Evolutionary conservation across 306 rosid species (phyloP).

Genomic region (Gillenia trifoliata): DNA sequence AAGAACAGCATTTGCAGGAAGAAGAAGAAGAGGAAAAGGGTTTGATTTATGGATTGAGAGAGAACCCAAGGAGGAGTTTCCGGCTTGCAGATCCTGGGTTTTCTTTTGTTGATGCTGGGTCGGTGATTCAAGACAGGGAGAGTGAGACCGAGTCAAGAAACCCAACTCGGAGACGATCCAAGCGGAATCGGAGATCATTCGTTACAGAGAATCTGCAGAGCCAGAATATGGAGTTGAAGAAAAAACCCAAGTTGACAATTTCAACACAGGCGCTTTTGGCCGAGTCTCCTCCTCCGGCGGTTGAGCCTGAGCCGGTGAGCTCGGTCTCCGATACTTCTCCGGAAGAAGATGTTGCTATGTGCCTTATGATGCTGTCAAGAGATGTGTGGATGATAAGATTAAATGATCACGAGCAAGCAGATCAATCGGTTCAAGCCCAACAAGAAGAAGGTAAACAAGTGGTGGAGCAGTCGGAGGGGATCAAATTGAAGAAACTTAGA

Average conservation of each 20-base stretch:
- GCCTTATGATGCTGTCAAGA: slow-evolving; percentile 76
- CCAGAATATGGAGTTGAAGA: slow-evolving; percentile 11
- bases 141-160: slow-evolving; percentile 81
- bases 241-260: slow-evolving; percentile 20
- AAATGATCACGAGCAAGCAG: slow-evolving; percentile 8
- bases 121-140: slow-evolving; percentile 69
- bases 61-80: slow-evolving; percentile 63
- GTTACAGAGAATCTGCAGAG: background rate
- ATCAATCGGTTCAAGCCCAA: slow-evolving; percentile 5
- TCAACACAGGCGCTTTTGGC: slow-evolving; percentile 19
- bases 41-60: slow-evolving; percentile 45
- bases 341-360: slow-evolving; percentile 72
- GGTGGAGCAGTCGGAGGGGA: slow-evolving; percentile 17
- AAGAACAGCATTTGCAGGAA: slow-evolving; percentile 18
- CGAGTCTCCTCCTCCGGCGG: slow-evolving; percentile 18
- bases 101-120: slow-evolving; percentile 35
- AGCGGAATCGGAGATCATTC: slow-evolving; percentile 37
- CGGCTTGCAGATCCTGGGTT: slow-evolving; percentile 59
- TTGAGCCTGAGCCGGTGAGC: slow-evolving; percentile 48
- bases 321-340: slow-evolving; percentile 64
- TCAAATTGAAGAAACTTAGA: slow-evolving; percentile 27
- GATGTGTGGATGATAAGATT: slow-evolving; percentile 47
- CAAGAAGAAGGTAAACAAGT: slow-evolving; percentile 8
- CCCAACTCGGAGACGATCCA: slow-evolving; percentile 79
- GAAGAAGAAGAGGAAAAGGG: slow-evolving; percentile 37